Percentiles rank a stretch among this genome's conserved stretches.
phyloP scores from a whole-genome alignment of 2,329 filamentous ascomycete genomes.

The Talaromyces sp. region DNA sequence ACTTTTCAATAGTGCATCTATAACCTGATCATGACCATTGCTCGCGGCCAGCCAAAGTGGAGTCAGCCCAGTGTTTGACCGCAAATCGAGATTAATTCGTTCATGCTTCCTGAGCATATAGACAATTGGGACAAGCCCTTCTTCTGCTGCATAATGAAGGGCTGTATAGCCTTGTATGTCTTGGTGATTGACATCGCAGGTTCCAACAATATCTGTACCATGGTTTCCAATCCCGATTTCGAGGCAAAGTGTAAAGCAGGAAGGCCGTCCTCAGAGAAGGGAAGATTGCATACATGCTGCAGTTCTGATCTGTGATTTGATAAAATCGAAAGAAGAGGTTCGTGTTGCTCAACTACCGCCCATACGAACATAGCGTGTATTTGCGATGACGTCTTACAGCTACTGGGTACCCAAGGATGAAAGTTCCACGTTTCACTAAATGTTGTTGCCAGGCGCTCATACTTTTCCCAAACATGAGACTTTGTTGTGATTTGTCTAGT shows the following conservation, averaged over 20 bases:
- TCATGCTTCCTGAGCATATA: too few species aligned
- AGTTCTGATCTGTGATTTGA: background rate
- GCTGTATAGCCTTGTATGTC: background rate
- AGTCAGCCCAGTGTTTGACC: background rate
- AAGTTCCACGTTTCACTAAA: background rate
- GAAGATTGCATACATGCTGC: background rate
- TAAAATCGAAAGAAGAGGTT: background rate
- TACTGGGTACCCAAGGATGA: background rate
- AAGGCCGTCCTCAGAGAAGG: background rate
- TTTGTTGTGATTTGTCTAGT: background rate
- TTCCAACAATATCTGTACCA: background rate
- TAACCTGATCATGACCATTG: background rate
- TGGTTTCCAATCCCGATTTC: background rate
- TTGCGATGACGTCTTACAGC: background rate
- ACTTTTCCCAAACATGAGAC: background rate
- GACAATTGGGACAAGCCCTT: background rate
- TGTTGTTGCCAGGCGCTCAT: background rate
- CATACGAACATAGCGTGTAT: background rate
- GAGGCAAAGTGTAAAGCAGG: background rate
- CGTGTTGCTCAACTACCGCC: background rate
- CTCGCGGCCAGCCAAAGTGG: background rate
- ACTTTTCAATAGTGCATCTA: background rate
- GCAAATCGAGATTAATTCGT: background rate
- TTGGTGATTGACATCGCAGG: background rate
- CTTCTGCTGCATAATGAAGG: background rate